Base-by-base conservation (phyloP, 768 basidiomycete genomes). In the Mycena latifolia region DNA sequence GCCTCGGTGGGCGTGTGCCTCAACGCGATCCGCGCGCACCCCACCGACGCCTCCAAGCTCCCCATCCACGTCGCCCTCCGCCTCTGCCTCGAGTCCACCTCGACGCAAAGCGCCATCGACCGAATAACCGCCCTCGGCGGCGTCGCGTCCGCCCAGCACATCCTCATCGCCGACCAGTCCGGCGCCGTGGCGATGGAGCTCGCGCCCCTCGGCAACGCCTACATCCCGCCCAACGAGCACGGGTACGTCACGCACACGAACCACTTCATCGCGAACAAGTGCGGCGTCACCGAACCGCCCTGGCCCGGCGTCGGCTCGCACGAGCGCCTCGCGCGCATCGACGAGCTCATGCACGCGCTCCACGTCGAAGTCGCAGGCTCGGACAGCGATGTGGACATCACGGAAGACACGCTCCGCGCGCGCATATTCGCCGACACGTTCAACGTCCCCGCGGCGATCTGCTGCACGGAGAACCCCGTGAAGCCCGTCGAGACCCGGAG, bases 11-110 rank as follows among this genome's bases (percentile, higher is more conserved):
- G 79, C 48, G 76, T 77, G 22, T 77, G 76, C 65, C 70, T 80
- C 54, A 80, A 80, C 66, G 79, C 79, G 20, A 78, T 80, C 59
- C 75, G 78, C 37, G 76, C 78, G 0, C 72, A 72, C 22, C 77
- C 77, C 7, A 77, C 72, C 54, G 72, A 71, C 39, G 64, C 74
- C 27, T 37, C 62, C 22, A 73, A 76, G 28, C 72, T 78, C 11
- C 79, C 79, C 46, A 76, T 78, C 52, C 79, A 80, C 70, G 54
- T 77, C 41, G 69, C 76, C 39, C 66, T 78, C 15, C 77, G 79
- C 4, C 61, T 77, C 48, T 73, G 73, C 29, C 76, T 80, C 27
- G 75, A 80, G 55, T 75, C 72, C 51, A 60, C 69, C 18, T 76
- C 75, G 5, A 59, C 73, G 24, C 68, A 69, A 27, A 57, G 52